phyloP scores from a whole-genome alignment of 1,139 yeast genomes.

The Saccharomyces uvarum region DNA sequence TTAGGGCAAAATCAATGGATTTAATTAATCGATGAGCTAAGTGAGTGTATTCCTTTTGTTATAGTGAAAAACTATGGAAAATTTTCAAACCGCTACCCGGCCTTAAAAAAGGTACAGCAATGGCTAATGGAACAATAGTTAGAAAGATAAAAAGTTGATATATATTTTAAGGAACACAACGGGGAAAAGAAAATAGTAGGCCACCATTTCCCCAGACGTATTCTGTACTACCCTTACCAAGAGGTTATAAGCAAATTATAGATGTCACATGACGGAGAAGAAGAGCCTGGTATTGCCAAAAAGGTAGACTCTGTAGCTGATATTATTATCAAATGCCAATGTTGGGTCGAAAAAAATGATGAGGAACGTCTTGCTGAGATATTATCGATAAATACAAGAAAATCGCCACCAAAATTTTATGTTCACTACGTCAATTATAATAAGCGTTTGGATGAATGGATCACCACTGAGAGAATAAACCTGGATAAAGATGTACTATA shows the following conservation, averaged over 20 bases:
- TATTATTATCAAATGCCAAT: constrained; percentile 66
- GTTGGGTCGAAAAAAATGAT: constrained; percentile 73
- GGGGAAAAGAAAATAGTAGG: background rate
- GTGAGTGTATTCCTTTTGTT: background rate
- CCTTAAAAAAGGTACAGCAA: background rate
- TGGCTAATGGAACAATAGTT: background rate
- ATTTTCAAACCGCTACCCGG: background rate
- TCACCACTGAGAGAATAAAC: constrained; percentile 62
- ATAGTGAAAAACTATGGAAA: background rate
- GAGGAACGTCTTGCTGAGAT: constrained; percentile 79
- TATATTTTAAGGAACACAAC: background rate
- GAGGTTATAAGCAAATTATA: background rate
- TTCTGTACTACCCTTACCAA: background rate
- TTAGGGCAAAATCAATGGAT: background rate
- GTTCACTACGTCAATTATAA: constrained; percentile 93
- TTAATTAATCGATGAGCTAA: background rate
- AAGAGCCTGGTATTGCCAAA: constrained; percentile 20
- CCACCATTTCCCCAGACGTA: background rate
- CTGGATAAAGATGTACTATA: constrained; percentile 56
- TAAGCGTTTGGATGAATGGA: constrained; percentile 94
- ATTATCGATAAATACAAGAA: constrained; percentile 64
- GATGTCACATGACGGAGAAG: constrained; percentile 12
- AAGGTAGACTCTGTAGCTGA: constrained; percentile 38
- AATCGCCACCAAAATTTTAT: constrained; percentile 74
- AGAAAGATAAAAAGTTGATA: background rate